These are phyloP conservation scores for Panicum miliaceum DNA, from an alignment of 176 grass and related monocot genomes.

Conservation along the genomic window DNA sequence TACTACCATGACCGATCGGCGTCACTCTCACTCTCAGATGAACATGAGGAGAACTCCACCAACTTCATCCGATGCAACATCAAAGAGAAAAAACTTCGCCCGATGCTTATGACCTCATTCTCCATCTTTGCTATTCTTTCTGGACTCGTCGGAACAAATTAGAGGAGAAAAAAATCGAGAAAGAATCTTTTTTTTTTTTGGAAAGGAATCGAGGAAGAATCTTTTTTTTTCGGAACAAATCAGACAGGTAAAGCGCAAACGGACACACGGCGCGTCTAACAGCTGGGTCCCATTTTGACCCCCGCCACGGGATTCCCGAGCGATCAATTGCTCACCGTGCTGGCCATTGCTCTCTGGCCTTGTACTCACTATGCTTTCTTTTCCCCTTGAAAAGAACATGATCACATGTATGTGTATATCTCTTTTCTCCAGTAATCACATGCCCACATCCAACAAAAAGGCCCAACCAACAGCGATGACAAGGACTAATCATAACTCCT, in stretches of 20 bases:
- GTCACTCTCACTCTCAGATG: background rate
- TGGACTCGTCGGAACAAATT: background rate
- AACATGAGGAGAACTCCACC: too few relatives aligned
- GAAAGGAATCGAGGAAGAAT: too few relatives aligned
- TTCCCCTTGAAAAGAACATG: conserved; percentile 1
- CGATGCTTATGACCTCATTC: background rate
- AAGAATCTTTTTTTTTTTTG: too few relatives aligned
- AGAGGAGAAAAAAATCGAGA: too few relatives aligned
- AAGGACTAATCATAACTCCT: conserved; percentile 27
- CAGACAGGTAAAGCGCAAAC: background rate
- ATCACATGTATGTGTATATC: conserved; percentile 27
- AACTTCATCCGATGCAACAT: too few relatives aligned
- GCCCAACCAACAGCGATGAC: conserved; percentile 13
- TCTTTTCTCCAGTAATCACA: conserved; percentile 21
- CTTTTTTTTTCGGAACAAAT: background rate
- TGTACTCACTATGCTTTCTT: background rate
- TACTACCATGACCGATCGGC: background rate
- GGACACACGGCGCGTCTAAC: background rate
- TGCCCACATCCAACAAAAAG: conserved; percentile 42
- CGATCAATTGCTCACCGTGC: background rate
- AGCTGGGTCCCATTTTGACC: background rate
- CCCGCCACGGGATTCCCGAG: background rate
- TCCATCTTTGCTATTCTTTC: background rate
- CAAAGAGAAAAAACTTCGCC: too few relatives aligned
- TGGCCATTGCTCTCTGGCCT: background rate